Evolutionary conservation across 768 basidiomycete genomes (phyloP).

Genomic region (Serendipita sp.): DNA sequence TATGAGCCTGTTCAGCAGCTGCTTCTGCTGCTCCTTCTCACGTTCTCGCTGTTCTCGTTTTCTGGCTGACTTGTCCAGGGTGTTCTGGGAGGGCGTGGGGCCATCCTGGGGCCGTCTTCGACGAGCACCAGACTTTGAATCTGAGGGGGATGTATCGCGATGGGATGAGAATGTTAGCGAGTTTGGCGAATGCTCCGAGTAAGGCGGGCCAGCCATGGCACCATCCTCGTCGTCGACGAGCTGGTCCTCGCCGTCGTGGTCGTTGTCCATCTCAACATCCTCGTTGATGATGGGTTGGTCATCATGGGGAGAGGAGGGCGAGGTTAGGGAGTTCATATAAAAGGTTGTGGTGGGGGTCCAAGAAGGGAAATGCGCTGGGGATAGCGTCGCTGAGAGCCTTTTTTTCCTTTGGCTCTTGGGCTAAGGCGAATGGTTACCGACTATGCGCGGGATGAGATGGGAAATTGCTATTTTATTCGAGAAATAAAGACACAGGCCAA

Average conservation of each 20-base stretch:
- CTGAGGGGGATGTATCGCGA: background rate
- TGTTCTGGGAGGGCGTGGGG: background rate
- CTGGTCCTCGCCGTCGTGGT: conserved; percentile 1
- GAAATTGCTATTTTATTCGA: too few species aligned
- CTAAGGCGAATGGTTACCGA: too few species aligned
- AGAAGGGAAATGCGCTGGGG: background rate
- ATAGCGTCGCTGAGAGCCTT: too few species aligned
- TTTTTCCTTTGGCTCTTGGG: too few species aligned
- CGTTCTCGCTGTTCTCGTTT: conserved; percentile 4
- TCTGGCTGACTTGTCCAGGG: background rate
- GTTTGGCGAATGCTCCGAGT: too few species aligned
- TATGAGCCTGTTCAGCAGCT: background rate
- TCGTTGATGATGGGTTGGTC: background rate
- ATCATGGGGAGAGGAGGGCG: background rate
- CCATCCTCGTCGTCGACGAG: conserved; percentile 2
- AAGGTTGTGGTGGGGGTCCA: background rate
- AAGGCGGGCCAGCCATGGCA: background rate
- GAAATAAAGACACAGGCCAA: too few species aligned
- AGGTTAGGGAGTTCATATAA: background rate
- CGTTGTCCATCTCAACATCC: background rate
- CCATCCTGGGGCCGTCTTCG: background rate
- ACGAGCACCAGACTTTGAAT: background rate
- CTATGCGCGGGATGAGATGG: too few species aligned
- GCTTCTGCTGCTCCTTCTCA: conserved; percentile 5
- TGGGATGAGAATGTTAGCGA: background rate